phyloP scores from a whole-genome alignment of 2,329 filamentous ascomycete genomes.

The Fusarium nygamai region DNA sequence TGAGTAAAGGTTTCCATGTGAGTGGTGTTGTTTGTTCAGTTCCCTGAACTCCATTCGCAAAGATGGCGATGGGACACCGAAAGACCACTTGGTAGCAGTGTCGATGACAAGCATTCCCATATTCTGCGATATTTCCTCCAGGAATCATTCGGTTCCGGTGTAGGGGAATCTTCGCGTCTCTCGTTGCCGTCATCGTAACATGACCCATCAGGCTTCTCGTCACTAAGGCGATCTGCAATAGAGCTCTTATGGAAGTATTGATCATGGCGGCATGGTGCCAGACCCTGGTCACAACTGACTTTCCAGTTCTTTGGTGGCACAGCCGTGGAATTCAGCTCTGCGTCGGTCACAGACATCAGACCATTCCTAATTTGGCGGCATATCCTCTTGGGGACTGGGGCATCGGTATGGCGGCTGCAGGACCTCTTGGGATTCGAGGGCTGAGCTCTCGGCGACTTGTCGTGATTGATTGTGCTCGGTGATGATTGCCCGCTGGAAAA shows the following conservation, averaged over 20 bases:
- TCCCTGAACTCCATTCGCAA: accelerated
- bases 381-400: background rate
- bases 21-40: accelerated
- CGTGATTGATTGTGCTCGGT: background rate
- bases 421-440: background rate
- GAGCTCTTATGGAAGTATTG: accelerated
- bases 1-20: accelerated
- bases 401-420: no score
- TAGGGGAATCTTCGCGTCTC: accelerated
- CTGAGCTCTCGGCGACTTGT: accelerated
- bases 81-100: background rate
- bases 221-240: accelerated
- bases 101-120: accelerated
- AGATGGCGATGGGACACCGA: background rate
- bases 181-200: background rate
- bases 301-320: background rate
- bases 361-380: no score
- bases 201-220: no score
- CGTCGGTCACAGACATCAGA: background rate
- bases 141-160: accelerated
- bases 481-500: background rate
- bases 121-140: background rate
- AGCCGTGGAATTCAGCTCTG: background rate
- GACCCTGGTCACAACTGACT: background rate
- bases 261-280: background rate